These are phyloP conservation scores for Penicillium sclerotigenum DNA, from an alignment of 2,329 filamentous ascomycete species.

Conservation along the genomic window DNA sequence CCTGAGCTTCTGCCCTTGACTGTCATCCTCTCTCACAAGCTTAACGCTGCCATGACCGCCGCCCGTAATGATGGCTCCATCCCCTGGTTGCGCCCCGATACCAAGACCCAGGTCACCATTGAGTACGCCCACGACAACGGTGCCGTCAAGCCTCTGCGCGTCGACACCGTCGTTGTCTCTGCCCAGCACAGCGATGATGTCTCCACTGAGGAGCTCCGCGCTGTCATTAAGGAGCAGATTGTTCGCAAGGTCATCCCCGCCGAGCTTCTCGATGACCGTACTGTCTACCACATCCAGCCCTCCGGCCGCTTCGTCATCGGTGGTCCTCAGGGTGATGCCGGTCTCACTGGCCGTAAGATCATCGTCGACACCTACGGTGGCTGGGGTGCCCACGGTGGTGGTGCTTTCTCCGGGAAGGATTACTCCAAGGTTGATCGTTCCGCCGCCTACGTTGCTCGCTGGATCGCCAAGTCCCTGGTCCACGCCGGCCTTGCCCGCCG, in stretches of 20 bases:
- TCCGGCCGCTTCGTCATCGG: constrained; percentile 98
- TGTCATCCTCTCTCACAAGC: constrained; percentile 89
- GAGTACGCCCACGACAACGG: constrained; percentile 96
- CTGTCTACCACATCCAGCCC: constrained; percentile 97
- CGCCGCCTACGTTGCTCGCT: constrained; percentile 93
- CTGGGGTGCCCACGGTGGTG: constrained; percentile 99
- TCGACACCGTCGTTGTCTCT: constrained; percentile 95
- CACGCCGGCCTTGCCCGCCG: constrained; percentile 84
- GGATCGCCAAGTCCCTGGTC: constrained; percentile 98
- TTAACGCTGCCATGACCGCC: constrained; percentile 90
- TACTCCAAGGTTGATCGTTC: constrained; percentile 99
- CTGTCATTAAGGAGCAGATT: constrained; percentile 96
- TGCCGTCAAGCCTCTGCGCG: constrained; percentile 85
- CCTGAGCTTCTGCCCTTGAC: constrained; percentile 95
- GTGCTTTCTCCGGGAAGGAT: constrained; percentile 99
- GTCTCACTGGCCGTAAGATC: constrained; percentile 99
- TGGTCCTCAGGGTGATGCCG: constrained; percentile 97
- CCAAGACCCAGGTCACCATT: constrained; percentile 98
- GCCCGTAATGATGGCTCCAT: constrained; percentile 83
- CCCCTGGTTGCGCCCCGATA: constrained; percentile 95
- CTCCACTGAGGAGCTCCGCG: constrained; percentile 84
- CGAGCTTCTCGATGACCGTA: constrained; percentile 87
- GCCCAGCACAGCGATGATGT: constrained; percentile 90
- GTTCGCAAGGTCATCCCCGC: constrained; percentile 91
- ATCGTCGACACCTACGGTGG: constrained; percentile 99